These are phyloP conservation scores for Lentinus tigrinus DNA, from an alignment of 768 basidiomycete genomes.

Conservation along the genomic window DNA sequence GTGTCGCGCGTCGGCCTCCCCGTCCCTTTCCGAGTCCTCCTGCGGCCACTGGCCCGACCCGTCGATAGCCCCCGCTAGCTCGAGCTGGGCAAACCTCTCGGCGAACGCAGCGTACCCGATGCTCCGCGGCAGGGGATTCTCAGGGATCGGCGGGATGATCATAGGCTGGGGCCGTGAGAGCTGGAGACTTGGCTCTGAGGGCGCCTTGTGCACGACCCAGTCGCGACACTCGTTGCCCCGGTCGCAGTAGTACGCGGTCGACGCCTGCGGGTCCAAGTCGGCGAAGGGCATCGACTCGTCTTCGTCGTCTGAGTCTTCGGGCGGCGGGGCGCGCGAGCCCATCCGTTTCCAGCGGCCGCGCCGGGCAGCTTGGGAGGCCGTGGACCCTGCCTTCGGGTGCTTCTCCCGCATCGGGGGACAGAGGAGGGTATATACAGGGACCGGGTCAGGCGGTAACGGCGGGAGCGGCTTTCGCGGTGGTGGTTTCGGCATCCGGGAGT, in stretches of 20 bases:
- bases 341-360: conserved; percentile 29
- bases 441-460: neutral
- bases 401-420: neutral
- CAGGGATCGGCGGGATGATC: neutral
- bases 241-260: neutral
- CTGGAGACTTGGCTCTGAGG: conserved; percentile 12
- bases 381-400: neutral
- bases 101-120: conserved; percentile 21
- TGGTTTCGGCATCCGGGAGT: neutral
- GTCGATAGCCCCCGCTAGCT: conserved; percentile 16
- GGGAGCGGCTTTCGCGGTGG: neutral
- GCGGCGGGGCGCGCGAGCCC: conserved; percentile 24
- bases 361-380: neutral
- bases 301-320: conserved; percentile 14
- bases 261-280: conserved; percentile 14
- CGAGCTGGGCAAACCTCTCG: conserved; percentile 14
- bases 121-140: conserved; percentile 11
- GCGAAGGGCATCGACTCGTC: conserved; percentile 22
- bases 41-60: conserved; percentile 17
- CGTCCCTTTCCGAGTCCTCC: neutral
- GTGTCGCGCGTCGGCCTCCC: neutral
- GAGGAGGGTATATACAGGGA: neutral
- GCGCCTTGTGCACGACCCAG: conserved; percentile 7
- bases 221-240: neutral
- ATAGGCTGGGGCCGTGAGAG: conserved; percentile 20